Conservation (phyloP, 805 yeast genomes). For the Saccharomyces paradoxus region DNA sequence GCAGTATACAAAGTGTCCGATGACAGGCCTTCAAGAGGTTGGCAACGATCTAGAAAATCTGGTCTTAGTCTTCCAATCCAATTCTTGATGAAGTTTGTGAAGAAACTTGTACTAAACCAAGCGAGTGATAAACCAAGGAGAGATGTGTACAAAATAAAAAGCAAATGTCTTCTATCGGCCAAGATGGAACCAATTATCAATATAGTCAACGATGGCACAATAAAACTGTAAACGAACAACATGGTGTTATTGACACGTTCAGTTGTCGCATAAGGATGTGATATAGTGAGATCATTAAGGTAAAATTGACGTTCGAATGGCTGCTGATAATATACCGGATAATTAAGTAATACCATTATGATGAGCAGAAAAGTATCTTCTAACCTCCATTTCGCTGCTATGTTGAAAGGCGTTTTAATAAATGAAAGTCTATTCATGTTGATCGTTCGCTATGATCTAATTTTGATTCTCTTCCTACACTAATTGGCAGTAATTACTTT, state of each 20-base stretch:
- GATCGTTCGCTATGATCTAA: conserved; percentile 18
- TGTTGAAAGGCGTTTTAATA: conserved; percentile 11
- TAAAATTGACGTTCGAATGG: conserved; percentile 79
- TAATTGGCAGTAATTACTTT: too few relatives aligned
- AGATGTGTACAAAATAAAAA: conserved; percentile 56
- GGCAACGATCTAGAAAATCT: conserved; percentile 80
- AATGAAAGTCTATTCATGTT: conserved; percentile 23
- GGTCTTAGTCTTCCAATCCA: conserved; percentile 90
- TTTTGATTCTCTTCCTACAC: too few relatives aligned
- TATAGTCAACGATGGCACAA: conserved; percentile 42
- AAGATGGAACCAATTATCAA: conserved; percentile 25
- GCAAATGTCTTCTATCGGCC: conserved; percentile 42
- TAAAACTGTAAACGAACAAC: conserved; percentile 46
- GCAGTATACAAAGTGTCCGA: conserved; percentile 47
- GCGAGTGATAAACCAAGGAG: conserved; percentile 58
- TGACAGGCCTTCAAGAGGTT: conserved; percentile 56
- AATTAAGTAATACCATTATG: conserved; percentile 25
- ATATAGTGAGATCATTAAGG: conserved; percentile 65
- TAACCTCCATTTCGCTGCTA: conserved; percentile 32
- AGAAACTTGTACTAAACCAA: conserved; percentile 47
- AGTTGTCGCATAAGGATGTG: conserved; percentile 69
- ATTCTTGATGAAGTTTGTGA: conserved; percentile 70
- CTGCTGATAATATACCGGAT: conserved; percentile 29
- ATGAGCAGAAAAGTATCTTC: conserved; percentile 32
- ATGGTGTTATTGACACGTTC: conserved; percentile 60